Evolutionary conservation across 2,329 filamentous ascomycete species (phyloP), one percentile per base, ranked within the genome.

Genomic region (Talaromyces pinophilus): DNA sequence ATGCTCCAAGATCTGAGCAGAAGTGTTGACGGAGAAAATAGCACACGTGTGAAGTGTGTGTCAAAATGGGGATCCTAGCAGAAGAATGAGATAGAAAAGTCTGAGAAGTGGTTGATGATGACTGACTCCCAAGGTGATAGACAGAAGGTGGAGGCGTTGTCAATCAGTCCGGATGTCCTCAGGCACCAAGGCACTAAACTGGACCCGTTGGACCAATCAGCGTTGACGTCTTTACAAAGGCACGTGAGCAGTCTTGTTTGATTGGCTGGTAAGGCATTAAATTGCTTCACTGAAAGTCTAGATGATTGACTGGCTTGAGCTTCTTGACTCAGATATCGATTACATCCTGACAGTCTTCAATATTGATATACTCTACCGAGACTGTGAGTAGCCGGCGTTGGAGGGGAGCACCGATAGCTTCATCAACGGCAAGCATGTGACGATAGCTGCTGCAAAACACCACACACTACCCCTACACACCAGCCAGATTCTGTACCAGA

Each of bases 111-210:
- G 17, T 40, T 40, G 54, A 40, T 40, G 33, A 38, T 40, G 54
- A 38, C 19, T 57, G 33, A 25, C 10, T 57, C 33, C 30, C 33
- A 57, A 40, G 54, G 54, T 25, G 54, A 57, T 38, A 22, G 33
- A 38, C 3, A 25, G 33, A 38, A 17, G 33, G 33, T 11, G 33
- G 54, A 57, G 54, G 54, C 54, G 54, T 25, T 57, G 54, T 57
- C 54, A 57, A 40, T 57, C n/a, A 57, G 28, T 33, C 30, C 19
- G 33, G 19, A 57, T 3, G 54, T 5, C 11, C 17, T 57, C 54
- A 57, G 54, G 54, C 54, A 57, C 52, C n/a, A 57, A 57, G 52
- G 52, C 52, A 57, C 38, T 33, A 38, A 33, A 15, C n/a, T 38
- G 8, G 1, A 1, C 5, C 33, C 1, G 38, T 8, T 38, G 2